phyloP scores from a whole-genome alignment of 345 rosid genomes.

The Pugionium cornutum region DNA sequence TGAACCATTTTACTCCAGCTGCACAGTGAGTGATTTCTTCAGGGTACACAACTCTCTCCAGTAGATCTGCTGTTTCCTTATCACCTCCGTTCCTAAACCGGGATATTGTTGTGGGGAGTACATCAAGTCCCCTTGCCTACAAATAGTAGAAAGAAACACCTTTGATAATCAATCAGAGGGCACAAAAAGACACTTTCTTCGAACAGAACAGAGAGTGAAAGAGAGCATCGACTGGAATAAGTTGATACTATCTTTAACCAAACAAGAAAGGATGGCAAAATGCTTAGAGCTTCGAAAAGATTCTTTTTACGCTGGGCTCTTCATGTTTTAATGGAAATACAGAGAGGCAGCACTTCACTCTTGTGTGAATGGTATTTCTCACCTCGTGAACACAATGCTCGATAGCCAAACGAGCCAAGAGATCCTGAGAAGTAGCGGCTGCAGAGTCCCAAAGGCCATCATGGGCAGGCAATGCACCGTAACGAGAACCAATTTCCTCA shows the following conservation, averaged over 20 bases:
- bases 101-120: slow-evolving; percentile 79
- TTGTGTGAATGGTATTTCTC: not conserved
- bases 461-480: slow-evolving; percentile 88
- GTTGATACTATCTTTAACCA: not conserved
- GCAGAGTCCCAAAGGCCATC: slow-evolving; percentile 95
- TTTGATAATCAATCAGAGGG: not conserved
- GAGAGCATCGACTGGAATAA: not conserved
- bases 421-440: slow-evolving; percentile 69
- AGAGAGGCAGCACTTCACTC: too few species aligned
- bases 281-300: not conserved
- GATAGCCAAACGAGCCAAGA: slow-evolving; percentile 73
- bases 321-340: too few species aligned
- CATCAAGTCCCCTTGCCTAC: slow-evolving; percentile 96
- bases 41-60: slow-evolving; percentile 76
- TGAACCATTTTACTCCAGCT: slow-evolving; percentile 91
- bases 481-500: slow-evolving; percentile 68
- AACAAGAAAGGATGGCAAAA: not conserved
- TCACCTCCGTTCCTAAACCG: slow-evolving; percentile 87
- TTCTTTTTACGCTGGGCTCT: too few species aligned
- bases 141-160: not conserved
- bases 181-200: not conserved
- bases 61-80: slow-evolving; percentile 64
- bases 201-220: not conserved
- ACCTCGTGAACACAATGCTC: slow-evolving; percentile 97
- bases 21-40: slow-evolving; percentile 96